These are phyloP conservation scores for Punctularia strigosozonata DNA, from an alignment of 768 basidiomycete genomes.

Conservation along the genomic window DNA sequence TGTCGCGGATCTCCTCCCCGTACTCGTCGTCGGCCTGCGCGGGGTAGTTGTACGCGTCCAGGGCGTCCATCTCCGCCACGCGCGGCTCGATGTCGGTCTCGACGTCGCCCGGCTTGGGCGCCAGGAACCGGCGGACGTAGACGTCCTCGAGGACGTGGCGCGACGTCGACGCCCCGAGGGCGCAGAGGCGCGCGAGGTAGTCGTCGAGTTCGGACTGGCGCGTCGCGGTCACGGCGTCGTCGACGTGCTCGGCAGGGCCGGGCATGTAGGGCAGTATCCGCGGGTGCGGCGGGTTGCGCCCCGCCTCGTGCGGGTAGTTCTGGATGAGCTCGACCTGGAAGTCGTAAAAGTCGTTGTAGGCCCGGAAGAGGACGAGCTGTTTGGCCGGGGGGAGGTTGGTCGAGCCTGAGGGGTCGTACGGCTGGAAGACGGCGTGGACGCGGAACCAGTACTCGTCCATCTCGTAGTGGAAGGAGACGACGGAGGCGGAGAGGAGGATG, in stretches of 20 bases:
- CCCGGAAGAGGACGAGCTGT: conserved; percentile 81
- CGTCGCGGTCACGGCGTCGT: conserved; percentile 71
- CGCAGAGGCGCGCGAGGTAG: conserved; percentile 75
- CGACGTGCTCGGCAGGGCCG: conserved; percentile 77
- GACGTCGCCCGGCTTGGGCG: conserved; percentile 78
- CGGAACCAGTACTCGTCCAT: conserved; percentile 98
- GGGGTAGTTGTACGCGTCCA: conserved; percentile 20
- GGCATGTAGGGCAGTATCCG: conserved; percentile 96
- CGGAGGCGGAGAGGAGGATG: conserved; percentile 74
- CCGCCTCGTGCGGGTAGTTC: conserved; percentile 84
- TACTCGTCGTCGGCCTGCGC: conserved; percentile 25
- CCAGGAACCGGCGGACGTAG: conserved; percentile 74
- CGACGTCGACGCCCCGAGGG: conserved; percentile 50
- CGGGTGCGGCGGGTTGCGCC: conserved; percentile 49
- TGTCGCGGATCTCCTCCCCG: conserved; percentile 15
- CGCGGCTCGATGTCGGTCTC: conserved; percentile 55
- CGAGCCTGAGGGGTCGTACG: conserved; percentile 53
- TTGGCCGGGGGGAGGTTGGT: conserved; percentile 48
- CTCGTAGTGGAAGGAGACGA: conserved; percentile 96
- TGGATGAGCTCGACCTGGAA: conserved; percentile 88
- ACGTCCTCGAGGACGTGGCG: conserved; percentile 74
- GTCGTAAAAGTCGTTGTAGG: conserved; percentile 97
- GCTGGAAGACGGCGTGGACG: conserved; percentile 80
- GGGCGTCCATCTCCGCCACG: conserved; percentile 43
- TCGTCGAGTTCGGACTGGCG: conserved; percentile 79